Base-by-base conservation (phyloP, 805 yeast species). In the Barnettozyma sp. region DNA sequence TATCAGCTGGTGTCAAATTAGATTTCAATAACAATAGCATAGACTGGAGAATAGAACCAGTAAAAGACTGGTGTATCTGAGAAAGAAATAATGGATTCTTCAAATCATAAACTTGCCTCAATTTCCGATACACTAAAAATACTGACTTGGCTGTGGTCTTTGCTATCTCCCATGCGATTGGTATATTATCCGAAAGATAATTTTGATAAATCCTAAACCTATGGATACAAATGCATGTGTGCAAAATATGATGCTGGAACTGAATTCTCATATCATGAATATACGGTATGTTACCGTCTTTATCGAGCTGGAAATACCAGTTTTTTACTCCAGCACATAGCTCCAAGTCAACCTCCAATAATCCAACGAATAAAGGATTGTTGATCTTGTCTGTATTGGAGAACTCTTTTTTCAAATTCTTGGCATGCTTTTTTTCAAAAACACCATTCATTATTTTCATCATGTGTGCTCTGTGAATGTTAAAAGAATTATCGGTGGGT, bases 1-100 rank as follows among this genome's bases (percentile, higher is more conserved):
- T 44, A 16, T 52, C 56, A 26, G 27, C 34, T 11, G 35, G 12
- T 2, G 50, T 34, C 26, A 49, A 33, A n/a, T 44, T 42, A 10
- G 38, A 35, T 28, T 46, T 45, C 21, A 56, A 38, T 27, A 57
- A 29, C 4, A 59, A 28, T 42, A 59, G 41, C 51, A 58, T 52
- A 3, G 59, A 50, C 36, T 56, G 63, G 10, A 56, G 48, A 19
- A 58, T 51, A 3, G 59, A 46, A 3, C 61, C 59, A 7, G 61
- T 50, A 41, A 56, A 59, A 0, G 55, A 24, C 33, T 59, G 63
- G 34, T 58, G 58, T 12, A 58, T 56, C 38, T 54, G 59, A 13
- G 60, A 42, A 13, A 57, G 36, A 25, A 57, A 57, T 25, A 46
- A 33, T 2, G 59, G 55, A 19, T 53, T 50, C 35, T 40, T 46